A percentile compares a stretch with the other conserved stretches of the same genome.
Conservation (phyloP, 208 protist species). For the Crithidia sp. region DNA sequence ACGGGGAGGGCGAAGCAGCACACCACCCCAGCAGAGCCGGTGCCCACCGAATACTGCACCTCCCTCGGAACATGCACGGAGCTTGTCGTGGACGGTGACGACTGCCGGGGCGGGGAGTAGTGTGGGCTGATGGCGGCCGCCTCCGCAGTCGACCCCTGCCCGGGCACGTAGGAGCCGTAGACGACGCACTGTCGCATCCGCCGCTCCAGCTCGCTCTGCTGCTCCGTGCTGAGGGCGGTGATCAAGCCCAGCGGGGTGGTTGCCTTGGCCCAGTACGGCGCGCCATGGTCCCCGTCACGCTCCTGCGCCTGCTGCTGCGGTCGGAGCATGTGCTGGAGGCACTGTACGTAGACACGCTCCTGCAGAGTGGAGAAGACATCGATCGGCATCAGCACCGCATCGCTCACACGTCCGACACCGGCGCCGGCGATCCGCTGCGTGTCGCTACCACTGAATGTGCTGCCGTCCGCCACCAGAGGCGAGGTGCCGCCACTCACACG, state of each 20-base stretch:
- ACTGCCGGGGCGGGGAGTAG: background rate
- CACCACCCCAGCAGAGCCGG: conserved; percentile 1
- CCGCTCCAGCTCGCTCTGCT: conserved; percentile 11
- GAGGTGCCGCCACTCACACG: too few species aligned
- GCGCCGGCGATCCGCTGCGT: too few species aligned
- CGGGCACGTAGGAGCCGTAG: conserved; percentile 25
- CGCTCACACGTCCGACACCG: background rate
- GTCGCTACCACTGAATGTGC: background rate
- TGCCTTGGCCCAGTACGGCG: too few species aligned
- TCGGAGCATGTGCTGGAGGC: conserved; percentile 1
- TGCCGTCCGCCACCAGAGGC: background rate
- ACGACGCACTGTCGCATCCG: conserved; percentile 27
- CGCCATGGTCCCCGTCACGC: background rate
- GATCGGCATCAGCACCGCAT: conserved; percentile 24
- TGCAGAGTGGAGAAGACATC: conserved; percentile 29
- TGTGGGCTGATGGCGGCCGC: background rate
- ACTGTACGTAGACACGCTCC: conserved; percentile 16
- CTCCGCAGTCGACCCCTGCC: conserved; percentile 3
- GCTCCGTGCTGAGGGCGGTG: background rate
- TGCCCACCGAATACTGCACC: background rate
- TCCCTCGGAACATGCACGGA: background rate
- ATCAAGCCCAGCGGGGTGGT: background rate
- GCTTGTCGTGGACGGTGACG: background rate
- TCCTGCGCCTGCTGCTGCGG: conserved; percentile 1
- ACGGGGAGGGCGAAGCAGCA: conserved; percentile 21